These are phyloP conservation scores for Lindgomyces ingoldianus DNA, from an alignment of 495 filamentous ascomycete species.

Conservation along the genomic window DNA sequence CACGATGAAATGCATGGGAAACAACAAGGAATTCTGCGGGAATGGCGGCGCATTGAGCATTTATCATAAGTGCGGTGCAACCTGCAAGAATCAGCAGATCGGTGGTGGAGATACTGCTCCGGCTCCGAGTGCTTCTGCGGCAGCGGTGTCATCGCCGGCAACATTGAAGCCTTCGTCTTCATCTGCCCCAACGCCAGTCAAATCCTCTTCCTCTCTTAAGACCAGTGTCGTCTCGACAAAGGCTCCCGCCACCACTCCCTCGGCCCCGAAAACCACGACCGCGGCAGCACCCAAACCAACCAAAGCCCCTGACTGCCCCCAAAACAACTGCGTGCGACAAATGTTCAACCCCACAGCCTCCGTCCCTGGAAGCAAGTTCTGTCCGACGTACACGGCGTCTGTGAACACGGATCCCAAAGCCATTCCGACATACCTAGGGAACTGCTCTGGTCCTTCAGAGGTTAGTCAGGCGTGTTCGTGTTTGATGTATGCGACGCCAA, in stretches of 20 bases:
- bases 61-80: conserved; percentile 39
- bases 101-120: neutral
- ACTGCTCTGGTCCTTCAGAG: conserved; percentile 4
- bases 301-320: conserved; percentile 5
- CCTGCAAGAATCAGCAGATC: conserved; percentile 35
- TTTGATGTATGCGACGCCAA: conserved; percentile 6
- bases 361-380: conserved; percentile 11
- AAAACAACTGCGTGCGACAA: conserved; percentile 14
- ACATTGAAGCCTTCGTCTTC: neutral
- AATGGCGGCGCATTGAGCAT: conserved; percentile 36
- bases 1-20: conserved; percentile 40
- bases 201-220: neutral
- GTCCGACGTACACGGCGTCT: conserved; percentile 12
- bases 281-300: conserved; percentile 3
- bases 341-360: conserved; percentile 21
- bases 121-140: neutral
- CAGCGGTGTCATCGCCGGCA: neutral
- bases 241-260: neutral
- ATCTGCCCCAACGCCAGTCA: neutral
- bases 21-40: conserved; percentile 40
- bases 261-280: neutral
- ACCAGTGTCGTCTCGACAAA: neutral
- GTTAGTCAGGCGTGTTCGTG: conserved; percentile 23
- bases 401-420: neutral
- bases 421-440: conserved; percentile 12